Evolutionary conservation across 768 basidiomycete genomes (phyloP).

Genomic region (Boletus rubropictus): DNA sequence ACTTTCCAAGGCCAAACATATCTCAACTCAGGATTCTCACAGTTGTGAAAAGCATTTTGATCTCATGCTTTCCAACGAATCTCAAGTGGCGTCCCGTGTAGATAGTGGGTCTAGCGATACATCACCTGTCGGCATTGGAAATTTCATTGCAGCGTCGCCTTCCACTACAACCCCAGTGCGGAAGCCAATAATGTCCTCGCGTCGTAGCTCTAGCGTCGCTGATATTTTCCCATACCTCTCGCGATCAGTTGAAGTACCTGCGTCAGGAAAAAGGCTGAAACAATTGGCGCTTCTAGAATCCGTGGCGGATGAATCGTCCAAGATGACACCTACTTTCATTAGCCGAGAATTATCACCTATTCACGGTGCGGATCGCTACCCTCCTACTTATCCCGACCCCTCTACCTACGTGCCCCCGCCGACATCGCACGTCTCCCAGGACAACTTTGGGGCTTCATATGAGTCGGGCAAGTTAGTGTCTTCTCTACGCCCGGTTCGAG

Average conservation of each 20-base stretch:
- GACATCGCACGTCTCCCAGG: constrained; percentile 12
- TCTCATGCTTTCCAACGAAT: background rate
- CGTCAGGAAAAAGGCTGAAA: constrained; percentile 58
- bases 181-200: constrained; percentile 24
- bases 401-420: constrained; percentile 29
- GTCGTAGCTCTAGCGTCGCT: constrained; percentile 44
- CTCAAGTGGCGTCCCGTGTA: background rate
- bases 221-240: constrained; percentile 69
- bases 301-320: constrained; percentile 68
- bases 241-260: constrained; percentile 46
- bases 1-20: constrained; percentile 3
- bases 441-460: constrained; percentile 30
- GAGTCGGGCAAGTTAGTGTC: constrained; percentile 25
- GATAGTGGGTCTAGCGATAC: constrained; percentile 2
- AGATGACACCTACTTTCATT: constrained; percentile 43
- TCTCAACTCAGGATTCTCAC: constrained; percentile 2
- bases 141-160: constrained; percentile 7
- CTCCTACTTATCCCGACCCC: constrained; percentile 11
- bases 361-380: constrained; percentile 1
- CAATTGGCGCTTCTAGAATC: constrained; percentile 67
- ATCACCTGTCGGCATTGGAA: constrained; percentile 6
- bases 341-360: constrained; percentile 21
- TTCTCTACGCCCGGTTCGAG: constrained; percentile 7
- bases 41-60: constrained; percentile 4
- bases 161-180: constrained; percentile 14